Conservation (phyloP, 768 basidiomycete species). For the Tulasnella calospora region DNA sequence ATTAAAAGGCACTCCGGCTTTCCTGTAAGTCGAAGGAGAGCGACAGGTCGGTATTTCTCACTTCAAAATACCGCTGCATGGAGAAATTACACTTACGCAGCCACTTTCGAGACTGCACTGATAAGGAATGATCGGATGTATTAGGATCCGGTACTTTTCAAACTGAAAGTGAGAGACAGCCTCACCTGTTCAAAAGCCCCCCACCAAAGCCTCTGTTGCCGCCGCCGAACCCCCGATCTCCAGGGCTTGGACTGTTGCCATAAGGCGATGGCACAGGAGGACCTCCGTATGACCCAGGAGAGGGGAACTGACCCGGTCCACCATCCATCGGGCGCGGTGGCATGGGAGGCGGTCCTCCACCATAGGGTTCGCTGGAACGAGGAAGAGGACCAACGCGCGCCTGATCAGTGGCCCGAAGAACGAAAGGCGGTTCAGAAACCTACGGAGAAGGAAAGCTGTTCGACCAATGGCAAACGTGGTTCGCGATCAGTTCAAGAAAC, state of each 20-base stretch:
- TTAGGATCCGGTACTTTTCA: background rate
- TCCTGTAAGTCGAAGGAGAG: background rate
- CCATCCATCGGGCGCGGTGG: background rate
- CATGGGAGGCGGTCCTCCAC: background rate
- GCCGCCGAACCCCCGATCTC: background rate
- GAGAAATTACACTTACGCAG: background rate
- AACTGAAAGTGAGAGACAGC: background rate
- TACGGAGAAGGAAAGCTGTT: background rate
- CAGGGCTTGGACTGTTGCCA: background rate
- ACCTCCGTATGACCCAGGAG: conserved; percentile 1
- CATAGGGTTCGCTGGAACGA: background rate
- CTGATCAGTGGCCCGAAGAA: background rate
- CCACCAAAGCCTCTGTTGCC: background rate
- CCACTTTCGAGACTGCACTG: background rate
- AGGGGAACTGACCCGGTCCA: background rate
- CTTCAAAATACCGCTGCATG: background rate
- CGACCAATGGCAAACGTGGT: background rate
- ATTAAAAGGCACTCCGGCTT: background rate
- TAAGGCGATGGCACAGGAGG: conserved; percentile 10
- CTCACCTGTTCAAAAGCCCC: background rate
- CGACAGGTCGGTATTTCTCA: background rate
- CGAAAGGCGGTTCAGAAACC: background rate
- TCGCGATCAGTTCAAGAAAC: background rate
- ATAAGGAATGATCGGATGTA: background rate
- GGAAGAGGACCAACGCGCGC: background rate